Conservation (phyloP, 2,329 filamentous ascomycete genomes). For the Fragosphaeria purpurea region DNA sequence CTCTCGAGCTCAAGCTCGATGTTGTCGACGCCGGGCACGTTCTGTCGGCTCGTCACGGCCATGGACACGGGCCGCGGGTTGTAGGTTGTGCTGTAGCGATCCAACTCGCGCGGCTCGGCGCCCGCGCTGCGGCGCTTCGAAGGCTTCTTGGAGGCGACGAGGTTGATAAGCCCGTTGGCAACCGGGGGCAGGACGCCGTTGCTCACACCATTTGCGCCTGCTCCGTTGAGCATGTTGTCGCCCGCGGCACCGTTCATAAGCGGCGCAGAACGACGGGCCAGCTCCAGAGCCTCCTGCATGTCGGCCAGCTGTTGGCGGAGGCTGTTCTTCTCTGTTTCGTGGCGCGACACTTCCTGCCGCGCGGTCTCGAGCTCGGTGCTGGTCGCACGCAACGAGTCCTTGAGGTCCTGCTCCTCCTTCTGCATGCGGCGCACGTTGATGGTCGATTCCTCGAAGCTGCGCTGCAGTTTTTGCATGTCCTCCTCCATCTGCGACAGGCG, state of each 20-base stretch:
- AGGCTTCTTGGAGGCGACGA: slow-evolving; percentile 86
- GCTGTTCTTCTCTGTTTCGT: slow-evolving; percentile 76
- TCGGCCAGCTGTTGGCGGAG: slow-evolving; percentile 82
- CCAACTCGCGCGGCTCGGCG: slow-evolving; percentile 71
- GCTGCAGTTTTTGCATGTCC: slow-evolving; percentile 86
- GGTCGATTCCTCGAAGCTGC: slow-evolving; percentile 81
- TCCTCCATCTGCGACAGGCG: slow-evolving; percentile 85
- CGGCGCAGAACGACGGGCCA: slow-evolving; percentile 69
- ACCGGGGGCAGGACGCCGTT: slow-evolving; percentile 38
- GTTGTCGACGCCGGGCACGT: slow-evolving; percentile 63
- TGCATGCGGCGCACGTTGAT: slow-evolving; percentile 88
- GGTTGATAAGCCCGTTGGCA: slow-evolving; percentile 78
- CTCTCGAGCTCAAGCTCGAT: slow-evolving; percentile 93
- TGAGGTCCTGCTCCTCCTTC: slow-evolving; percentile 80
- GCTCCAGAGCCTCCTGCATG: slow-evolving; percentile 83
- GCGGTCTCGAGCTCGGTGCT: slow-evolving; percentile 73
- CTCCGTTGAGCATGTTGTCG: slow-evolving; percentile 49
- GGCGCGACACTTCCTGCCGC: slow-evolving; percentile 61
- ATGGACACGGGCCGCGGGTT: slow-evolving; percentile 94
- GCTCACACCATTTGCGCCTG: slow-evolving; percentile 8
- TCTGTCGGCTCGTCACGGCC: slow-evolving; percentile 68
- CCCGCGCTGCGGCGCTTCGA: slow-evolving; percentile 90
- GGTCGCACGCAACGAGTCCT: slow-evolving; percentile 70
- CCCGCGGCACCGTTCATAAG: slow-evolving; percentile 46
- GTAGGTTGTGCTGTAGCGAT: slow-evolving; percentile 86